A percentile compares a stretch with the other conserved stretches of the same genome.
phyloP scores from a whole-genome alignment of 2,329 filamentous ascomycete species.

The Xylariales sp. region DNA sequence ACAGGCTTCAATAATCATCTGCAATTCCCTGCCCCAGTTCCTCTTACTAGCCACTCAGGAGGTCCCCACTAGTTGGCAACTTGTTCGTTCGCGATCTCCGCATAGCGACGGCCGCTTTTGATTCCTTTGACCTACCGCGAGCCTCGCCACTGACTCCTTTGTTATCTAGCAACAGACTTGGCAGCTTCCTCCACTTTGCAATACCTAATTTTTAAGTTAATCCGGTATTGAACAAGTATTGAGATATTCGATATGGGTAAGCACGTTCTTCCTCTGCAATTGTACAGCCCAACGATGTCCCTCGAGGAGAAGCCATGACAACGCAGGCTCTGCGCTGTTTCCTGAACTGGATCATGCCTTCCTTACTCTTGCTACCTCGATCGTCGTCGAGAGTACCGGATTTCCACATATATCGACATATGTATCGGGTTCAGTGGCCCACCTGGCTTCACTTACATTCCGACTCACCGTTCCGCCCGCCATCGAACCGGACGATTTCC shows the following conservation, averaged over 20 bases:
- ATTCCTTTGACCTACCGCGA: constrained; percentile 6
- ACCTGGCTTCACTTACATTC: too few relatives aligned
- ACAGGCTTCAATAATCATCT: too few relatives aligned
- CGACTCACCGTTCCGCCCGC: constrained; percentile 18
- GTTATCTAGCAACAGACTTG: constrained; percentile 16
- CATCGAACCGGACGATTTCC: constrained; percentile 20
- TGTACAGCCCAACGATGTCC: too few relatives aligned
- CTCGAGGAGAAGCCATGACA: constrained; percentile 16
- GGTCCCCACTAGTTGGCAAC: constrained; percentile 8
- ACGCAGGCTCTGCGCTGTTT: constrained; percentile 14
- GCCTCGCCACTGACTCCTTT: constrained; percentile 18
- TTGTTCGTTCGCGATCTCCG: constrained; percentile 5
- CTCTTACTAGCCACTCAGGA: constrained; percentile 1
- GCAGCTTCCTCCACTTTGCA: constrained; percentile 16
- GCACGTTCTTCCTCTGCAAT: constrained; percentile 27
- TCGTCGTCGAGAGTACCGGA: too few relatives aligned
- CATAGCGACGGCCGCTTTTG: neutral
- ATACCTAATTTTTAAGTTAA: constrained; percentile 19
- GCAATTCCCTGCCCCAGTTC: neutral
- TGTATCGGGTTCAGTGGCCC: too few relatives aligned
- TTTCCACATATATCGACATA: too few relatives aligned
- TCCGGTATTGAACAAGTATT: constrained; percentile 20
- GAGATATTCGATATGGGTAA: constrained; percentile 42
- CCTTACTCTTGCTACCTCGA: too few relatives aligned
- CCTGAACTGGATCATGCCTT: constrained; percentile 7